These are phyloP conservation scores for Cladophialophora yegresii DNA, from an alignment of 2,329 filamentous ascomycete genomes.

Conservation along the genomic window DNA sequence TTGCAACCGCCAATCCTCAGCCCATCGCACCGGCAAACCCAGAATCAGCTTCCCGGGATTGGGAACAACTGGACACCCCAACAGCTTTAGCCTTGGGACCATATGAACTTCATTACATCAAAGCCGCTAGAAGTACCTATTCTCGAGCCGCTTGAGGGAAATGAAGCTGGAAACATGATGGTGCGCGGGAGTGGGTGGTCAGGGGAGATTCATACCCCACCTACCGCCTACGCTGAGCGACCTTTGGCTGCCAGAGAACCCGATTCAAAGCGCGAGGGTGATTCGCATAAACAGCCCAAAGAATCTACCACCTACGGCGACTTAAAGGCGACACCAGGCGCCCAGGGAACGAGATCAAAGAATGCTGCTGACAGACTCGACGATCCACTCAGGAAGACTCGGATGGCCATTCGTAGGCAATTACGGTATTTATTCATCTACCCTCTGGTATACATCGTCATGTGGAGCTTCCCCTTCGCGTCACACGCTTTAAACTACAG, in stretches of 20 bases:
- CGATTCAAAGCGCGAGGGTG: not conserved
- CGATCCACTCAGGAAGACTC: constrained; percentile 43
- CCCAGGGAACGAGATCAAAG: not conserved
- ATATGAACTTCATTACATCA: constrained; percentile 33
- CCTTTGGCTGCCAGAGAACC: not conserved
- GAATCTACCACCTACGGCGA: not conserved
- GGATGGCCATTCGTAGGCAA: constrained; percentile 65
- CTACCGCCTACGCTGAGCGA: not conserved
- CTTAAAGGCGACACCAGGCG: not conserved
- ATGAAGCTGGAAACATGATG: not conserved
- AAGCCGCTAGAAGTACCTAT: constrained; percentile 7
- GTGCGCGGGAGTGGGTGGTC: constrained; percentile 27
- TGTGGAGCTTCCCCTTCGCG: constrained; percentile 73
- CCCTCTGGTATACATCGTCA: constrained; percentile 68
- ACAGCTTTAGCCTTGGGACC: constrained; percentile 29
- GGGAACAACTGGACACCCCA: not conserved
- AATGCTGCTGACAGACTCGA: not conserved
- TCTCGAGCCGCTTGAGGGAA: not conserved
- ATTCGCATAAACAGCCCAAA: not conserved
- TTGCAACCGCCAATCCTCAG: not conserved
- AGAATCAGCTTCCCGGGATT: not conserved
- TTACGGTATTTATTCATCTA: constrained; percentile 75
- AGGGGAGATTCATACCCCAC: constrained; percentile 20
- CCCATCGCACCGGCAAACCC: not conserved
- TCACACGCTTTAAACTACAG: constrained; percentile 63